These are phyloP conservation scores for Galium porrigens DNA, from an alignment of 305 asterid species.

Conservation along the genomic window DNA sequence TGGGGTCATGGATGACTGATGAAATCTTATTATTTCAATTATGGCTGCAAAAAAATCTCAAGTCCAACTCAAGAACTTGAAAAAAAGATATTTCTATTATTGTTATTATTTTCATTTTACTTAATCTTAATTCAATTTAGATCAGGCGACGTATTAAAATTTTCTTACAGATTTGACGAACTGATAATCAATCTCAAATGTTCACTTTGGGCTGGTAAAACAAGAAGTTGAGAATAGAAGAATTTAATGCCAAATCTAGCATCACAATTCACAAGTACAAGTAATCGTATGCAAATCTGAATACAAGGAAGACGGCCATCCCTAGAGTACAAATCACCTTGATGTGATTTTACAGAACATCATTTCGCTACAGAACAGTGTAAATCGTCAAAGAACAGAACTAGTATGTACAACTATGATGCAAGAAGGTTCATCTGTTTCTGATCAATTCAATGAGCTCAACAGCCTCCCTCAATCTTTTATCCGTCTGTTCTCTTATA, in stretches of 20 bases:
- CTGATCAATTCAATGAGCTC: slow-evolving; percentile 45
- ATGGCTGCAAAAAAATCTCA: not conserved
- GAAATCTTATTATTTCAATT: not conserved
- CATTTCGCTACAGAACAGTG: not conserved
- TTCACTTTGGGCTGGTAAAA: no score
- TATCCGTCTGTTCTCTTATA: slow-evolving; percentile 41
- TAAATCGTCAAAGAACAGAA: not conserved
- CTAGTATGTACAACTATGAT: not conserved
- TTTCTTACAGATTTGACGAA: no score
- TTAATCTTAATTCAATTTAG: no score
- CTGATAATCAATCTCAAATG: no score
- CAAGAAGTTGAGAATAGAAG: no score
- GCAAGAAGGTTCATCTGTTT: slow-evolving; percentile 11
- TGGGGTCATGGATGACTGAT: not conserved
- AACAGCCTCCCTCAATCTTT: slow-evolving; percentile 51
- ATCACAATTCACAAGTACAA: not conserved
- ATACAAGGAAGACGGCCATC: no score
- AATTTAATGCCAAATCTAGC: no score
- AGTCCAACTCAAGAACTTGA: not conserved
- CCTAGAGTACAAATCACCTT: no score
- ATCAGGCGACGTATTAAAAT: no score
- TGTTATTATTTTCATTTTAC: no score
- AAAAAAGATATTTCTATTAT: no score
- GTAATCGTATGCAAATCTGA: not conserved
- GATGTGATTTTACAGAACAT: not conserved